A percentile compares a stretch with the other conserved stretches of the same genome.
Conservation (phyloP, 2,329 filamentous ascomycete species). For the Ophiostoma ulmi region DNA sequence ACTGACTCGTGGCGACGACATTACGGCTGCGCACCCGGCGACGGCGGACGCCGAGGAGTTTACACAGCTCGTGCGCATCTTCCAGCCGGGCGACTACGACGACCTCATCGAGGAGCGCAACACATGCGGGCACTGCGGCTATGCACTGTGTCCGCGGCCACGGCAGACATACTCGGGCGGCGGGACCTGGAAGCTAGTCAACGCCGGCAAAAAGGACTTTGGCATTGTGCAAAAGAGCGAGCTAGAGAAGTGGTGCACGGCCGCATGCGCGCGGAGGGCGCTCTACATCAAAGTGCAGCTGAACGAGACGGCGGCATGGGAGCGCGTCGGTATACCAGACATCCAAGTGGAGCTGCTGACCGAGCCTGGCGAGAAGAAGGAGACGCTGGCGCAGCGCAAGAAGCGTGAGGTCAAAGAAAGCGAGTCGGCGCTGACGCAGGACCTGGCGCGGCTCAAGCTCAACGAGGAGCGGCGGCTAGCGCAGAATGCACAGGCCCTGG, state of each 20-base stretch:
- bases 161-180: slow-evolving; percentile 52
- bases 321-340: slow-evolving; percentile 57
- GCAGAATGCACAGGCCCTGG: slow-evolving; percentile 42
- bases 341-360: slow-evolving; percentile 60
- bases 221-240: slow-evolving; percentile 66
- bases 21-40: slow-evolving; percentile 46
- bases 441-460: slow-evolving; percentile 42
- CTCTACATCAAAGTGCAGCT: slow-evolving; percentile 87
- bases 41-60: slow-evolving; percentile 60
- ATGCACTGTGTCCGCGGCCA: slow-evolving; percentile 68
- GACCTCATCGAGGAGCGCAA: slow-evolving; percentile 85
- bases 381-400: slow-evolving; percentile 33
- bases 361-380: slow-evolving; percentile 50
- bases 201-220: slow-evolving; percentile 48
- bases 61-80: slow-evolving; percentile 60
- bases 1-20: slow-evolving; percentile 32
- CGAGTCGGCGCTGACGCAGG: slow-evolving; percentile 32
- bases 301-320: slow-evolving; percentile 78
- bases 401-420: slow-evolving; percentile 15
- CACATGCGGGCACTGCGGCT: slow-evolving; percentile 75
- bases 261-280: slow-evolving; percentile 70
- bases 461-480: slow-evolving; percentile 41
- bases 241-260: slow-evolving; percentile 81
- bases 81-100: slow-evolving; percentile 86
- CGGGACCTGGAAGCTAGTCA: slow-evolving; percentile 64